Conservation (phyloP, 1,139 yeast genomes). For the Protomyces macrosporus region DNA sequence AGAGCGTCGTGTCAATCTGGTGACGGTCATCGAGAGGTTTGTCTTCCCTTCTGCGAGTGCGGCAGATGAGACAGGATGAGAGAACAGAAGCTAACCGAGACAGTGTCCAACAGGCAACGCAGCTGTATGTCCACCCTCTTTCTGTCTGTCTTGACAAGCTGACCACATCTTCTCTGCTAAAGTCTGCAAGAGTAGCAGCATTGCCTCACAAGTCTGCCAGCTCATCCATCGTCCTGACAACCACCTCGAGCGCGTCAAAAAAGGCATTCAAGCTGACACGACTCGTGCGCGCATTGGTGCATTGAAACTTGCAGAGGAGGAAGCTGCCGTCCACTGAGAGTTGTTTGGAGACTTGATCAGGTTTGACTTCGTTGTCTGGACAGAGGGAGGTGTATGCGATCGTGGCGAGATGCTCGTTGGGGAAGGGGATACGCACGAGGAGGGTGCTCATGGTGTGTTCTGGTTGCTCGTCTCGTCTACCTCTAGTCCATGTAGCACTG, state of each 20-base stretch:
- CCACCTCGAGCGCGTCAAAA: constrained; percentile 17
- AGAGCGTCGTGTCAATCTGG: neutral
- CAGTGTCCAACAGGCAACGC: neutral
- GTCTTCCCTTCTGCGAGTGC: neutral
- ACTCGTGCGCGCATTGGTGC: constrained; percentile 7
- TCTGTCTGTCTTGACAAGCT: neutral
- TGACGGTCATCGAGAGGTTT: neutral
- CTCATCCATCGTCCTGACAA: constrained; percentile 15
- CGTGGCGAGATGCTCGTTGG: constrained; percentile 3
- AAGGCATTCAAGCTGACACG: constrained; percentile 19
- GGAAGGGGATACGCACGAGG: constrained; percentile 11
- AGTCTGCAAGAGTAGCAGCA: neutral
- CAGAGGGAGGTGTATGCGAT: constrained; percentile 8
- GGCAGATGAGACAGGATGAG: neutral
- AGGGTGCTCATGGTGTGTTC: constrained; percentile 7
- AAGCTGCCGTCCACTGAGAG: neutral
- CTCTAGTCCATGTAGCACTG: neutral
- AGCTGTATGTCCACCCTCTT: neutral
- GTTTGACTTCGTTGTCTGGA: constrained; percentile 21
- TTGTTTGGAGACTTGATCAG: constrained; percentile 7
- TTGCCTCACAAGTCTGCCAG: constrained; percentile 1
- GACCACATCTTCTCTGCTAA: neutral
- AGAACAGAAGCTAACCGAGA: neutral
- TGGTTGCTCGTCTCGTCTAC: neutral
- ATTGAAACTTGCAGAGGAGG: neutral